Percentiles rank a stretch among this genome's conserved stretches.
Evolutionary conservation across 805 yeast species (phyloP).

Genomic region (Candida ortonii): DNA sequence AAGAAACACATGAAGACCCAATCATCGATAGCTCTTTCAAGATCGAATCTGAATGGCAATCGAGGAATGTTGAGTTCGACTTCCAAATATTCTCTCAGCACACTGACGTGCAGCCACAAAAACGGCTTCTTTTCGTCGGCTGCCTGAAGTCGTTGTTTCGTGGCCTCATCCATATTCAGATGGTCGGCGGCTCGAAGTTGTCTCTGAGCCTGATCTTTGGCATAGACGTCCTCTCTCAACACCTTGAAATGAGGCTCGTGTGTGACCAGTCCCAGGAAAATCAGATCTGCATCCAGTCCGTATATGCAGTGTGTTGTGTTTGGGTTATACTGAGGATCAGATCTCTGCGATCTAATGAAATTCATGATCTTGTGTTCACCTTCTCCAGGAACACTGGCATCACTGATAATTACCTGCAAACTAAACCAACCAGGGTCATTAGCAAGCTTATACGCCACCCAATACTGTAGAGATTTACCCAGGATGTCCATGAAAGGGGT

Average conservation of each 20-base stretch:
- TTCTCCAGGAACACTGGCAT: slow-evolving; percentile 98
- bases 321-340: slow-evolving; percentile 83
- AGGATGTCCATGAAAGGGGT: slow-evolving; percentile 95
- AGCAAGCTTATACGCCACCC: slow-evolving; percentile 87
- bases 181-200: slow-evolving; percentile 47
- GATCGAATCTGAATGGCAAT: slow-evolving; percentile 70
- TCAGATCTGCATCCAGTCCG: slow-evolving; percentile 97
- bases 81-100: slow-evolving; percentile 82
- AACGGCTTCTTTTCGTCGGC: slow-evolving; percentile 71
- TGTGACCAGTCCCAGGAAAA: slow-evolving; percentile 92
- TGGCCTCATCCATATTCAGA: slow-evolving; percentile 59
- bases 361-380: slow-evolving; percentile 99
- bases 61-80: slow-evolving; percentile 74
- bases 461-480: slow-evolving; percentile 78
- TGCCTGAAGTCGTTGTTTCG: slow-evolving; percentile 40
- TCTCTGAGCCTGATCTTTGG: slow-evolving; percentile 53
- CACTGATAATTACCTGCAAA: slow-evolving; percentile 86
- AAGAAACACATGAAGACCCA: slow-evolving; percentile 99
- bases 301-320: slow-evolving; percentile 95
- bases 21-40: slow-evolving; percentile 96
- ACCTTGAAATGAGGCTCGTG: slow-evolving; percentile 97
- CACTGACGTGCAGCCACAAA: slow-evolving; percentile 87
- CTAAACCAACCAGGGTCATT: slow-evolving; percentile 93
- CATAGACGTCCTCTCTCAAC: slow-evolving; percentile 94
- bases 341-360: slow-evolving; percentile 85